Base-by-base conservation (phyloP, 129 eudicot genomes). In the Tanacetum coccineum region DNA sequence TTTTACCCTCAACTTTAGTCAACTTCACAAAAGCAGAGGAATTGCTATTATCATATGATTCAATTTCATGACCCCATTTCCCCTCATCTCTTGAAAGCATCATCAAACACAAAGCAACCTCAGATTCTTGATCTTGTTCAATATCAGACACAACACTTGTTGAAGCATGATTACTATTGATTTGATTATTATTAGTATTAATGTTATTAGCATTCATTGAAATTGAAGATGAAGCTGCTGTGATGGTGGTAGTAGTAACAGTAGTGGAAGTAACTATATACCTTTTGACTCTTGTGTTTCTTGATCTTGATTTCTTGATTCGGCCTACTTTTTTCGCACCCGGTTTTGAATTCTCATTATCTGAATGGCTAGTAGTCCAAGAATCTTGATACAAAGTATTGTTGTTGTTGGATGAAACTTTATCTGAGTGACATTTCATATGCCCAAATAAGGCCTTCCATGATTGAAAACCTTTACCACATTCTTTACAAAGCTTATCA, bases 401-500 rank as follows among this genome's bases (percentile, higher is more conserved):
- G 66, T 56, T 68, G 25, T 22, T 22, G 68, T 66, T 56, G 53
- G 67, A 63, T 8, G 66, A 60, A 26, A 79, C 79, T 76, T 82
- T 88, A 4, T 70, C 89, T 70, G 96, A 89, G 77, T 89, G 97
- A 67, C 88, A 80, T 69, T 90, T 90, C 95, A 86, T 84, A 71
- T 90, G 97, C 21, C 95, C 95, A 84, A 86, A 90, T 66, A 90
- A 71, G 50, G 97, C 97, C 78, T 86, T 86, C 90, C 88, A 82
- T 57, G 97, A 90, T 52, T 72, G 88, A 65, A 90, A 90, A 36
- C 84, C 82, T 74, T 84, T 87, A 4, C 93, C 95, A 74, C 92
- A 83, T 84, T 87, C 90, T 30, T 78, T 87, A 70, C 96, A 91
- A 17, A 73, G 20, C 76, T 73, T 84, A 53, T 79, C 81, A 20